These are phyloP conservation scores for Neoarthrinium moseri DNA, from an alignment of 2,329 filamentous ascomycete species.

Conservation along the genomic window DNA sequence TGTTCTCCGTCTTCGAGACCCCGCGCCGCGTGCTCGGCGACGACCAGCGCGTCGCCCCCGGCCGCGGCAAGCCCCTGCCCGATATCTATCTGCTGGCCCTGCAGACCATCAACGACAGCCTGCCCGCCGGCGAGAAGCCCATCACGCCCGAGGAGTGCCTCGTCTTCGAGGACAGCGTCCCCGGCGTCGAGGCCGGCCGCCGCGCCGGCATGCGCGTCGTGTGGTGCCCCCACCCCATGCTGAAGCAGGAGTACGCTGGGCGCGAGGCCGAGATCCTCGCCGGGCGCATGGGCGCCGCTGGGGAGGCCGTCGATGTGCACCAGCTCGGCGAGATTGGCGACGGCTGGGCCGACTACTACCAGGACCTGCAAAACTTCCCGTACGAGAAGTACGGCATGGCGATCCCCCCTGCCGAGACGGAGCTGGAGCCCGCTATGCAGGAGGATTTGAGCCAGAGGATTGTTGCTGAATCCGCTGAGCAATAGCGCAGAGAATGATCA, in stretches of 20 bases:
- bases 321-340: slow-evolving; percentile 57
- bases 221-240: slow-evolving; percentile 83
- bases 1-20: slow-evolving; percentile 65
- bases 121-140: slow-evolving; percentile 59
- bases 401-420: slow-evolving; percentile 42
- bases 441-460: slow-evolving; percentile 27
- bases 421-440: slow-evolving; percentile 42
- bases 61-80: slow-evolving; percentile 89
- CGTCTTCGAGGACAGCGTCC: slow-evolving; percentile 94
- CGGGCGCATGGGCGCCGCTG: slow-evolving; percentile 71
- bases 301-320: slow-evolving; percentile 47
- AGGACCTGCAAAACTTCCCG: slow-evolving; percentile 52
- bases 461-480: slow-evolving; percentile 14
- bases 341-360: slow-evolving; percentile 59
- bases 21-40: slow-evolving; percentile 82
- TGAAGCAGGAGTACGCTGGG: slow-evolving; percentile 74
- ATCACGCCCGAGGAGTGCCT: slow-evolving; percentile 85
- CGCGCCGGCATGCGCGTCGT: slow-evolving; percentile 92
- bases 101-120: slow-evolving; percentile 75
- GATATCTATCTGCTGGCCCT: slow-evolving; percentile 93
- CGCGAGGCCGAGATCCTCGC: slow-evolving; percentile 81
- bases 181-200: slow-evolving; percentile 85
- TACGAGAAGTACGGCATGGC: slow-evolving; percentile 59
- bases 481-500: background rate
- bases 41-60: slow-evolving; percentile 71